Conservation (phyloP, 2,329 filamentous ascomycete genomes). For the Colletotrichum shisoi region DNA sequence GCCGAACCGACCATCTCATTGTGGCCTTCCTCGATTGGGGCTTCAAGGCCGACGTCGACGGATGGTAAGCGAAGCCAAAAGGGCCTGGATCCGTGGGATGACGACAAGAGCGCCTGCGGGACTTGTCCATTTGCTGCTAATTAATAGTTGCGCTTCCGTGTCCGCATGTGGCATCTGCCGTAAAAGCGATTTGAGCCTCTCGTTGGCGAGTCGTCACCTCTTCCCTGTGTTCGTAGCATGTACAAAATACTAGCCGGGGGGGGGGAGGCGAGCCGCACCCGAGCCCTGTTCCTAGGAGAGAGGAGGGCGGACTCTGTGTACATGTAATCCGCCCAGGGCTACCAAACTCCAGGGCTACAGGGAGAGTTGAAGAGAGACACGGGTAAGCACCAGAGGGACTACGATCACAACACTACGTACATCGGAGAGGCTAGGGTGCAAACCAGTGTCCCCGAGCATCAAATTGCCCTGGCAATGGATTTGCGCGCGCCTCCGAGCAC, state of each 20-base stretch:
- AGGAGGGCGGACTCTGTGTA: neutral
- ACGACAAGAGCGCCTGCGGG: neutral
- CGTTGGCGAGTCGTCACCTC: neutral
- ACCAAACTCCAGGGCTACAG: neutral
- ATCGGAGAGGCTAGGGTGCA: no score
- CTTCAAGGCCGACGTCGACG: neutral
- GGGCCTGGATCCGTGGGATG: neutral
- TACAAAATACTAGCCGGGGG: conserved; percentile 19
- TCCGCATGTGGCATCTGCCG: neutral
- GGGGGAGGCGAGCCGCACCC: conserved; percentile 28
- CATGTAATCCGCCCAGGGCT: neutral
- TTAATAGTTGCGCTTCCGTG: neutral
- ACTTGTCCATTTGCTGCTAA: neutral
- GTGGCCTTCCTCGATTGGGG: neutral
- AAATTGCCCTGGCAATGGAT: neutral
- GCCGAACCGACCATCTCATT: neutral
- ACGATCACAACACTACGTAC: no score
- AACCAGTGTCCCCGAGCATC: no score
- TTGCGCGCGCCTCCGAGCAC: neutral
- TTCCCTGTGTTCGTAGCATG: no score
- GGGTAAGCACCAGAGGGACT: neutral
- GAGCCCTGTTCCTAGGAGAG: conserved; percentile 10
- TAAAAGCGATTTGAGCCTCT: neutral
- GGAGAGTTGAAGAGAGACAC: neutral
- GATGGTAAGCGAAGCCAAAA: neutral